Percentiles rank a stretch among this genome's conserved stretches.
Conservation (phyloP, 2,329 filamentous ascomycete genomes). For the Diaporthe nobilis region DNA sequence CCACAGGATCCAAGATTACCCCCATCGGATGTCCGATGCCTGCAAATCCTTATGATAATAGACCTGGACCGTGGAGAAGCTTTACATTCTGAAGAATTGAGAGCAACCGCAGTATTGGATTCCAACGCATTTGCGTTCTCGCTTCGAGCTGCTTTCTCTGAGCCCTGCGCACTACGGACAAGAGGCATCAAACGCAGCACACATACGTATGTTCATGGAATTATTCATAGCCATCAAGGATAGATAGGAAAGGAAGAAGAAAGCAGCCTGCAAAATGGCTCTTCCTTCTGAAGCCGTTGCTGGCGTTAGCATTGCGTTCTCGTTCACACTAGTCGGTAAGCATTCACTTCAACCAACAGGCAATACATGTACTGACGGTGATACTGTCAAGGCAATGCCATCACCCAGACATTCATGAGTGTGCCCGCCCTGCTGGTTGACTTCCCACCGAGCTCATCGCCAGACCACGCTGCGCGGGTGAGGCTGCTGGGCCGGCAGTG, state of each 20-base stretch:
- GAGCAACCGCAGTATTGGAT: not conserved
- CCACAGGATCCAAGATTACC: not conserved
- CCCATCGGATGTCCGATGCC: constrained; percentile 5
- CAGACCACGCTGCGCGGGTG: not conserved
- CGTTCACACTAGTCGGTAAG: constrained; percentile 11
- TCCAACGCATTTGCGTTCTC: not conserved
- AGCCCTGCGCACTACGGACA: not conserved
- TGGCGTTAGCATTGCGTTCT: not conserved
- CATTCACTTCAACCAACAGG: no score
- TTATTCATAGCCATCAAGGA: not conserved
- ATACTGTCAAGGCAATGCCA: not conserved
- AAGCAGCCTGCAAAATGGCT: not conserved
- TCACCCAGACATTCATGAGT: not conserved
- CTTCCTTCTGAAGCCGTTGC: not conserved
- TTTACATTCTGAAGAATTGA: not conserved
- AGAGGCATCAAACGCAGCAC: not conserved
- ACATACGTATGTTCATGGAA: no score
- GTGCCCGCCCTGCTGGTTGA: not conserved
- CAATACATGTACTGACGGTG: not conserved
- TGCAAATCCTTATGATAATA: not conserved
- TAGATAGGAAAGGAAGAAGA: not conserved
- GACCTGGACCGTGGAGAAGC: not conserved
- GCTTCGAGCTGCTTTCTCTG: no score
- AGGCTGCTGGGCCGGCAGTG: constrained; percentile 14
- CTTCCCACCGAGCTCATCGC: not conserved